phyloP scores from a whole-genome alignment of 192 early-diverging fungal species.

The Geranomyces michiganensis region DNA sequence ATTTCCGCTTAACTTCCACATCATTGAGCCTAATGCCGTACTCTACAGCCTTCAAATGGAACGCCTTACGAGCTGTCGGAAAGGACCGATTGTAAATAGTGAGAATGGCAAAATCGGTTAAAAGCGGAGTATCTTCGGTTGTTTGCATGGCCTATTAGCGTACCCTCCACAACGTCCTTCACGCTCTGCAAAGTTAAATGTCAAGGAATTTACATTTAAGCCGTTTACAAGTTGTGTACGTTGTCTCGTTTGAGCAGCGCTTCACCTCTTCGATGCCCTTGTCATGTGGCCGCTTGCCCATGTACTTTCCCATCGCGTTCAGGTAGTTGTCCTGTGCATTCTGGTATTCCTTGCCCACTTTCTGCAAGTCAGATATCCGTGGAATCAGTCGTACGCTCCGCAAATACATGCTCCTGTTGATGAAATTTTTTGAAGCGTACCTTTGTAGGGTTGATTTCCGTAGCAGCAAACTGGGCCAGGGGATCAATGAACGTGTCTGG shows the following conservation, averaged over 20 bases:
- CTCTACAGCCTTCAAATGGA: constrained; percentile 65
- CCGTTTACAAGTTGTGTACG: not conserved
- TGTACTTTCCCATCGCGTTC: constrained; percentile 58
- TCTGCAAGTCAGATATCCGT: constrained; percentile 9
- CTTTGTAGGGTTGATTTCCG: constrained; percentile 28
- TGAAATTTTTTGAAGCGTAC: not conserved
- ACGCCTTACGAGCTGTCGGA: constrained; percentile 55
- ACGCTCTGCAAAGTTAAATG: constrained; percentile 31
- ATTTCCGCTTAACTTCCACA: constrained; percentile 71
- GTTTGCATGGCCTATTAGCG: too few species aligned
- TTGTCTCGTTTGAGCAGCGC: not conserved
- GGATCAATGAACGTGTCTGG: constrained; percentile 34
- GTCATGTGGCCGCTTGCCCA: constrained; percentile 64
- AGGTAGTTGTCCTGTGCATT: constrained; percentile 66
- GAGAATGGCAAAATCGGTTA: too few species aligned
- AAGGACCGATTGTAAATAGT: too few species aligned
- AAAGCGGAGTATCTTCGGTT: too few species aligned
- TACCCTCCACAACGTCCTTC: constrained; percentile 32
- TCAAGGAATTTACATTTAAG: constrained; percentile 29
- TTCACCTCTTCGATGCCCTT: constrained; percentile 56
- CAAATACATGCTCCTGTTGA: too few species aligned
- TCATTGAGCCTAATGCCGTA: constrained; percentile 74
- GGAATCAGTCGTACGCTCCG: too few species aligned
- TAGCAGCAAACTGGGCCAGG: constrained; percentile 16
- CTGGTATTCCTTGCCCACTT: constrained; percentile 52